Evolutionary conservation across 139 green algal species (phyloP).

Genomic region (Astrephomene gubernaculifera): DNA sequence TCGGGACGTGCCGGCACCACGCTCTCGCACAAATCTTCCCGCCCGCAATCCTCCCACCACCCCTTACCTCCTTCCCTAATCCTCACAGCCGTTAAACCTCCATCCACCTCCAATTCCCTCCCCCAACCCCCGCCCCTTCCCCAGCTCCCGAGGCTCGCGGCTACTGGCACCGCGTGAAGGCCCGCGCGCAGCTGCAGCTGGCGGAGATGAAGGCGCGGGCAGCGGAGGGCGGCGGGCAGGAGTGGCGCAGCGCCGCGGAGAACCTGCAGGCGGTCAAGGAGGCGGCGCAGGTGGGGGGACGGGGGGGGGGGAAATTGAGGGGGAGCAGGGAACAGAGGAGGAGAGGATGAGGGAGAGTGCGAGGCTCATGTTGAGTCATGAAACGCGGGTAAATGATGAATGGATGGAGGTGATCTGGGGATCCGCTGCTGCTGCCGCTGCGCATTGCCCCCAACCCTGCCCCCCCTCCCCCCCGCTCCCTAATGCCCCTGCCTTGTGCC

Average conservation of each 20-base stretch:
- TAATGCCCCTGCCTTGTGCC: neutral
- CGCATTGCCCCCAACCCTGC: neutral
- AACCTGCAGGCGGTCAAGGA: constrained; percentile 19
- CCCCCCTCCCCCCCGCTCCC: neutral
- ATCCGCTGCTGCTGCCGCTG: neutral
- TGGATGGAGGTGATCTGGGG: neutral
- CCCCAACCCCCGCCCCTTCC: neutral
- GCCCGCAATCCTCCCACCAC: neutral
- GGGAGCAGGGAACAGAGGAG: neutral
- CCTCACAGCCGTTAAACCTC: neutral
- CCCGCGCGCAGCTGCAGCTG: neutral
- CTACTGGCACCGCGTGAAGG: constrained; percentile 20
- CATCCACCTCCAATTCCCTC: neutral
- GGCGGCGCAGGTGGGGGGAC: neutral
- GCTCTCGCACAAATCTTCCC: neutral
- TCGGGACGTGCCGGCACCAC: neutral
- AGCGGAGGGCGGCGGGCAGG: neutral
- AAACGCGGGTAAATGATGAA: neutral
- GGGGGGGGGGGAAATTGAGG: neutral
- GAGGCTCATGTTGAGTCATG: neutral
- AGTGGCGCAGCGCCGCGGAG: neutral
- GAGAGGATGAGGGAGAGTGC: neutral
- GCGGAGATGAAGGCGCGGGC: neutral
- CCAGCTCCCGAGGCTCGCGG: neutral
- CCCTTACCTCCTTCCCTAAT: neutral